These are phyloP conservation scores for Paraphoma sp. DNA, from an alignment of 2,329 filamentous ascomycete species.

Conservation along the genomic window DNA sequence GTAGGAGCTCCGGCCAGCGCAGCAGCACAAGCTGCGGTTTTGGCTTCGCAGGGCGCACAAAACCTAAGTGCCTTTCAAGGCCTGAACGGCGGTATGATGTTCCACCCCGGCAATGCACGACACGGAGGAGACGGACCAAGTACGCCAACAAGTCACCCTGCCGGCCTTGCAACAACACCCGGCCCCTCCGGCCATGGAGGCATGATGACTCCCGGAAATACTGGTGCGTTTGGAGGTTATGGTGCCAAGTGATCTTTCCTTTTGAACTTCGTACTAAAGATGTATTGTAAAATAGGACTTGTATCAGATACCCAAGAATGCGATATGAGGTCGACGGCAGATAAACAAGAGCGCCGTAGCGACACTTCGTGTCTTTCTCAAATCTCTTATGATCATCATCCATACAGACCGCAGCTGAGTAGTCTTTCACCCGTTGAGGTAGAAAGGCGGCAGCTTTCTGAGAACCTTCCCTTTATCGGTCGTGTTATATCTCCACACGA, in stretches of 20 bases:
- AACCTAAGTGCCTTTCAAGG: slow-evolving; percentile 38
- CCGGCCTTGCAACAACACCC: slow-evolving; percentile 58
- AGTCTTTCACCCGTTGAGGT: too few species aligned
- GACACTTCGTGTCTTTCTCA: too few species aligned
- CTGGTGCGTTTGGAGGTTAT: slow-evolving; percentile 73
- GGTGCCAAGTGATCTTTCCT: slow-evolving; percentile 39
- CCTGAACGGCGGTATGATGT: slow-evolving; percentile 47
- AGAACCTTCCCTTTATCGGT: too few species aligned
- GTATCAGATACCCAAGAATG: slow-evolving; percentile 11
- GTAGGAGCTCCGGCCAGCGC: slow-evolving; percentile 62
- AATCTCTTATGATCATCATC: too few species aligned
- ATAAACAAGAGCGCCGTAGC: too few species aligned
- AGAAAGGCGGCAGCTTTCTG: too few species aligned
- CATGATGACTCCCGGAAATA: slow-evolving; percentile 79
- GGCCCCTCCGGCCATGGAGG: slow-evolving; percentile 64
- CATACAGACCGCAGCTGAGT: too few species aligned
- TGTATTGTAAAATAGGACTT: slow-evolving; percentile 10
- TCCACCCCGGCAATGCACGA: slow-evolving; percentile 48
- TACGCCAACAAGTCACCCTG: slow-evolving; percentile 68
- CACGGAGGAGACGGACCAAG: slow-evolving; percentile 65
- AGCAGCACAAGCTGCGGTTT: slow-evolving; percentile 55
- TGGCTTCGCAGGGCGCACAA: slow-evolving; percentile 52
- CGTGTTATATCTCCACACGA: too few species aligned
- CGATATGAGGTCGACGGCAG: neutral
- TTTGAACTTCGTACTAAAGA: slow-evolving; percentile 6